Base-by-base conservation (phyloP, 129 eudicot species). In the Flaveria trinervia region DNA sequence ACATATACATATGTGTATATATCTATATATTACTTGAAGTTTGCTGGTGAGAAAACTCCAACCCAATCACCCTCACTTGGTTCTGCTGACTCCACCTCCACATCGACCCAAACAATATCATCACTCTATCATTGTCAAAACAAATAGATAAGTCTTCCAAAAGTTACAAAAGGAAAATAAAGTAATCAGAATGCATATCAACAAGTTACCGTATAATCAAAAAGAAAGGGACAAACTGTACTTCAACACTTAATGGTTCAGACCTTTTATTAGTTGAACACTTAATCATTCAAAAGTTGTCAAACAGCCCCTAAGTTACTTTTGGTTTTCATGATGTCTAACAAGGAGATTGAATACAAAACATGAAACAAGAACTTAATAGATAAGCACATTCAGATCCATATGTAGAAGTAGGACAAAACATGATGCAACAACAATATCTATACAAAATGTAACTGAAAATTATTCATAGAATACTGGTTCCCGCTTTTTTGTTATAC, bases 1-100 rank as follows among this genome's bases (percentile, higher is more conserved):
- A 0, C 13, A 15, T 15, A 12, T 51, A 14, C 4, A 46, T 26
- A 51, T 54, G 36, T 88, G 88, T 94, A 85, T 87, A 88, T 88
- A 81, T 12, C 83, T 85, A 28, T 28, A 28, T 28, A 94, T 20
- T 20, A 20, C 22, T 20, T 20, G 22, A 20, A 20, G 22, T 20
- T 20, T 20, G 22, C 94, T 1, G 97, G 95, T 23, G 95, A 91
- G 71, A 91, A 91, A 44, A 91, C 88, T 39, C 92, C 97, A 85
- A 91, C 81, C 95, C 95, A 91, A 60, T 91, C 97, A 88, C 79
- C 87, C 60, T 76, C 46, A 20, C 83, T 78, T 65, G 97, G 94
- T 10, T 85, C 49, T 46, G 88, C 61, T 10, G 80, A 80, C 44
- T 70, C 79, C 48, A 89, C 73, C 68, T 80, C 81, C 70, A 92